Evolutionary conservation across 1,139 yeast species (phyloP), one percentile per base, ranked within the genome.

Genomic region (Oligophagozyma castellii): DNA sequence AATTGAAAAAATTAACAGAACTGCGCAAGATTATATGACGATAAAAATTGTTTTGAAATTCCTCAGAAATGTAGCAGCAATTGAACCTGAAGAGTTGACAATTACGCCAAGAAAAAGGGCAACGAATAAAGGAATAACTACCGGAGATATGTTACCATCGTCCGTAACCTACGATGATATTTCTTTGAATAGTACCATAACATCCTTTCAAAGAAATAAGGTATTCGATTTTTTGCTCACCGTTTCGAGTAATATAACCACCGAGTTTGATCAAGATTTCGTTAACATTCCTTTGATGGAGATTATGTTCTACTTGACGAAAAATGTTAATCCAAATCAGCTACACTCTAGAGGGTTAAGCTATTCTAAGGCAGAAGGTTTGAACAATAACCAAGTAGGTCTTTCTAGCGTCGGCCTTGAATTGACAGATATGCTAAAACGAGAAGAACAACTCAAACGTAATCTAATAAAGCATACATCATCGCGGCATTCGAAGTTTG

Each of bases 401-500:
- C 24, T 31, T 8, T 29, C 36, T 3, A 28, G 31, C 5, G 34
- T 43, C n/a, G 53, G 54, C 15, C 27, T 50, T 28, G 65, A 63
- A 35, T 58, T 84, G 12, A 58, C 64, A 24, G 68, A 66, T 15
- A 53, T 83, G 8, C 58, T 84, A 14, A 55, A 59, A 3, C 63
- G 65, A 29, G 95, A 83, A 48, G 59, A 63, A 19, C 61, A 61
- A 23, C 53, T 73, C 37, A 71, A 68, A 37, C 62, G 58, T 27
- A 52, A 56, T 12, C 70, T 70, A 23, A 61, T 66, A 12, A 67
- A 64, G 39, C 60, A 64, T 29, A 59, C 70, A 4, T 70, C 78
- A 1, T 68, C 86, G 0, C 65, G 98, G 30, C 98, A 89, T 48
- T 89, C 93, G 3, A 65, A 94, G 24, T 89, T 89, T 58, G 98